A percentile compares a stretch with the other conserved stretches of the same genome.
phyloP scores from a whole-genome alignment of 805 yeast genomes.

The Candida sithepensis region DNA sequence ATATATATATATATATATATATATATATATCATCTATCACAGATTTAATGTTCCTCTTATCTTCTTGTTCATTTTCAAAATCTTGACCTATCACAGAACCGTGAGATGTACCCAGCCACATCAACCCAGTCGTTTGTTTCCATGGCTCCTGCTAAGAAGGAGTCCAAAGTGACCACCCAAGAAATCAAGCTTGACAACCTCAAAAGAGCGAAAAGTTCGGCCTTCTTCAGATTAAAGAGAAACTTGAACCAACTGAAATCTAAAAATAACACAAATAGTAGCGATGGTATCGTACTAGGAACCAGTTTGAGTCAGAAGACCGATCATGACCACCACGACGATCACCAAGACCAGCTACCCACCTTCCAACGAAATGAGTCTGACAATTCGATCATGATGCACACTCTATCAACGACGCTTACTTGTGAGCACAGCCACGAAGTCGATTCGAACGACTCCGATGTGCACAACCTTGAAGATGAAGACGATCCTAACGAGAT shows the following conservation, averaged over 20 bases:
- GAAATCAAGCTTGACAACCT: conserved; percentile 5
- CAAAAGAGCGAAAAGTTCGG: conserved; percentile 7
- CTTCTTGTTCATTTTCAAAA: neutral
- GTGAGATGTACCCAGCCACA: conserved; percentile 6
- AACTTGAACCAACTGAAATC: conserved; percentile 3
- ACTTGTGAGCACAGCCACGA: no score
- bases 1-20: no score
- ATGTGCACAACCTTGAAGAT: no score
- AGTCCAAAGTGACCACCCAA: conserved; percentile 1
- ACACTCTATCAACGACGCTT: no score
- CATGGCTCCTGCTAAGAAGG: neutral
- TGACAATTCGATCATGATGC: no score
- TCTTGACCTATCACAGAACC: no score
- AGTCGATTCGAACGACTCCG: no score
- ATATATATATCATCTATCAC: no score
- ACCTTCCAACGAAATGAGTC: neutral
- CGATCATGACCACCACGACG: no score
- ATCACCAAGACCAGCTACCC: no score
- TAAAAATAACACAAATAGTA: neutral
- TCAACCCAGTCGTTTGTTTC: neutral
- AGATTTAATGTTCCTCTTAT: neutral
- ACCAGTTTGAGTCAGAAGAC: no score
- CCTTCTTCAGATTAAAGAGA: conserved; percentile 1
- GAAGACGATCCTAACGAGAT: conserved; percentile 1
- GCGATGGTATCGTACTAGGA: neutral